Conservation (phyloP, 371 early-diverging fungal genomes). For the Lichtheimia ramosa region DNA sequence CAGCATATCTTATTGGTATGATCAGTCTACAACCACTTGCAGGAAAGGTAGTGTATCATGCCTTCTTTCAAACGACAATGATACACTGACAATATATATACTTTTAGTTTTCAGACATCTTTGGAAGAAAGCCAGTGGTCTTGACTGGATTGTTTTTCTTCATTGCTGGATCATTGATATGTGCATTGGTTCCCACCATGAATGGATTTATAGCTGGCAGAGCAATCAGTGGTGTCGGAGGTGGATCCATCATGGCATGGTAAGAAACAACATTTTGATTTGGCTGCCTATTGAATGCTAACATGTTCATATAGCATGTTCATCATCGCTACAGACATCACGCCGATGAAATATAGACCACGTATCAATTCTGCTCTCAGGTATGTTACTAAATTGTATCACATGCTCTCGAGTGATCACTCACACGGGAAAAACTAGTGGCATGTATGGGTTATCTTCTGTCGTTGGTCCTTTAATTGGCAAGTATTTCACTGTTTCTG, state of each 20-base stretch:
- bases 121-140: conserved; percentile 49
- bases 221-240: conserved; percentile 73
- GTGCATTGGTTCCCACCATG: conserved; percentile 54
- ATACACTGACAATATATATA: not conserved
- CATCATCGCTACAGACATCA: conserved; percentile 79
- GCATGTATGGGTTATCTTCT: conserved; percentile 67
- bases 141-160: conserved; percentile 48
- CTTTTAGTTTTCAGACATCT: conserved; percentile 14
- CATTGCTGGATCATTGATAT: conserved; percentile 51
- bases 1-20: conserved; percentile 51
- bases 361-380: conserved; percentile 59
- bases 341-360: conserved; percentile 63
- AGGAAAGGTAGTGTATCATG: conserved; percentile 42
- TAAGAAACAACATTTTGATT: too few relatives aligned
- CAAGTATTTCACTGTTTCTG: not conserved
- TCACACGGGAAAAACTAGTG: conserved; percentile 5
- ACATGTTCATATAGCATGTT: conserved; percentile 63
- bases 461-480: conserved; percentile 69
- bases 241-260: conserved; percentile 63
- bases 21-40: conserved; percentile 55
- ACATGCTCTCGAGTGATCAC: too few relatives aligned
- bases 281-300: too few relatives aligned
- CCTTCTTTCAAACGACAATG: not conserved
- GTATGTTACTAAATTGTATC: conserved; percentile 9
- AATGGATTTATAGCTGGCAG: conserved; percentile 64